Evolutionary conservation across 495 filamentous ascomycete species (phyloP).

Genomic region (Chaetomium cochliodes): DNA sequence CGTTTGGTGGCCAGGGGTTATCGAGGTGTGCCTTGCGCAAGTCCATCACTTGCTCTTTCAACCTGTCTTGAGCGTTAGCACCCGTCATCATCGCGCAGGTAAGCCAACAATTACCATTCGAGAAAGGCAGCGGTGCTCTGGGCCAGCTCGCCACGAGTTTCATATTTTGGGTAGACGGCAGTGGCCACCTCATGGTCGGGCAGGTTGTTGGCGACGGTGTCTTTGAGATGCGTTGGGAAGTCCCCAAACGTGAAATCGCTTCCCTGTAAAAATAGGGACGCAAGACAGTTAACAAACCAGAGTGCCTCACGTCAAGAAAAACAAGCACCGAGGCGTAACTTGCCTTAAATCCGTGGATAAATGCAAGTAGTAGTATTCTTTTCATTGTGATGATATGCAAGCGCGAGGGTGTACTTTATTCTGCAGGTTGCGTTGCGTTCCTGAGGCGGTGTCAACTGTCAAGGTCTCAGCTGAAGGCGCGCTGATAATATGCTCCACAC

Average conservation of each 20-base stretch:
- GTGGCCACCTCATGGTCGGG: slow-evolving; percentile 67
- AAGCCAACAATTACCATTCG: slow-evolving; percentile 72
- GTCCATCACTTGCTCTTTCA: slow-evolving; percentile 87
- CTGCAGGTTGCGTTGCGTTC: too few species aligned
- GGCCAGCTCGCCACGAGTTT: slow-evolving; percentile 81
- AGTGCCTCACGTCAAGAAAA: neutral
- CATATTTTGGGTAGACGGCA: slow-evolving; percentile 83
- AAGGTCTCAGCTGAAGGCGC: neutral
- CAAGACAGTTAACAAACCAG: neutral
- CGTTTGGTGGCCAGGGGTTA: slow-evolving; percentile 79
- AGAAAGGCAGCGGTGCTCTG: slow-evolving; percentile 73
- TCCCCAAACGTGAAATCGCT: slow-evolving; percentile 80
- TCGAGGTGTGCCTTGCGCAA: slow-evolving; percentile 68
- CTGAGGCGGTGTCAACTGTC: neutral
- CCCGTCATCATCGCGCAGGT: too few species aligned
- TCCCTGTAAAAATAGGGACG: slow-evolving; percentile 53
- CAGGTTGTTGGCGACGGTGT: slow-evolving; percentile 64
- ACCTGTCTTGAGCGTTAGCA: slow-evolving; percentile 49
- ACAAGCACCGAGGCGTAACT: neutral
- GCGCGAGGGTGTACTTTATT: too few species aligned
- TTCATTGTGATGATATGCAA: slow-evolving; percentile 40
- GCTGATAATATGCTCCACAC: too few species aligned
- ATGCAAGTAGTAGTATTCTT: slow-evolving; percentile 81
- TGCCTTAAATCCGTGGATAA: slow-evolving; percentile 95
- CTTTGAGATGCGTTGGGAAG: slow-evolving; percentile 72